phyloP scores from a whole-genome alignment of 169 alveolate species.

The Cryptosporidium felis region DNA sequence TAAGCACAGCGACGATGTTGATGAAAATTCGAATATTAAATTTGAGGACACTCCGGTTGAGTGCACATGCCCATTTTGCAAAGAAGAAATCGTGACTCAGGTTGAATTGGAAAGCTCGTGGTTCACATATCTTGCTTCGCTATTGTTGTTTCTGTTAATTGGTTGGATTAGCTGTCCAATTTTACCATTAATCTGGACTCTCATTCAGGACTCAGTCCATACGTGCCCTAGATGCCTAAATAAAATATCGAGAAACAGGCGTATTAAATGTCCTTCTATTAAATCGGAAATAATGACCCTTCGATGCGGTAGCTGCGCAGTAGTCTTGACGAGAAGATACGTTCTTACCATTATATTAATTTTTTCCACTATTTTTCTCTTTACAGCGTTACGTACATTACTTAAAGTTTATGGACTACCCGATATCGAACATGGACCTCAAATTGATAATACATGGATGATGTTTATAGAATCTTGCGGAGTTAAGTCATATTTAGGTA shows the following conservation, averaged over 20 bases:
- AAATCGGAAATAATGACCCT: constrained; percentile 71
- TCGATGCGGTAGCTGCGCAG: constrained; percentile 72
- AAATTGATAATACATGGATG: constrained; percentile 69
- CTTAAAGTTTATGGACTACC: constrained; percentile 62
- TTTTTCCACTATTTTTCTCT: constrained; percentile 11
- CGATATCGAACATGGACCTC: constrained; percentile 70
- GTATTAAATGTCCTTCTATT: constrained; percentile 66
- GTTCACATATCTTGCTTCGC: constrained; percentile 63
- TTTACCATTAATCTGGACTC: constrained; percentile 70
- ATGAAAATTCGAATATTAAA: constrained; percentile 23
- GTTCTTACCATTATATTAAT: constrained; percentile 15
- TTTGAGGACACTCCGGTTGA: constrained; percentile 71
- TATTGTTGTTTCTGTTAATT: constrained; percentile 26
- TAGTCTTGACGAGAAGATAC: constrained; percentile 67
- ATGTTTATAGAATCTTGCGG: constrained; percentile 68
- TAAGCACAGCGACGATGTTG: constrained; percentile 36
- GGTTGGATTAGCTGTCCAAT: constrained; percentile 70
- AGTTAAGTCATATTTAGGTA: constrained; percentile 69
- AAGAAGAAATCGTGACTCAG: constrained; percentile 71
- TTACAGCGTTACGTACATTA: constrained; percentile 44
- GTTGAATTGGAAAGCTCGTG: constrained; percentile 67
- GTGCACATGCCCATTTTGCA: constrained; percentile 72
- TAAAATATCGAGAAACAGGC: constrained; percentile 60
- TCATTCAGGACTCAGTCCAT: constrained; percentile 73
- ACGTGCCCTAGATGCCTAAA: constrained; percentile 72